phyloP scores from a whole-genome alignment of 2,329 filamentous ascomycete species.

The Blastomyces emzantsi region DNA sequence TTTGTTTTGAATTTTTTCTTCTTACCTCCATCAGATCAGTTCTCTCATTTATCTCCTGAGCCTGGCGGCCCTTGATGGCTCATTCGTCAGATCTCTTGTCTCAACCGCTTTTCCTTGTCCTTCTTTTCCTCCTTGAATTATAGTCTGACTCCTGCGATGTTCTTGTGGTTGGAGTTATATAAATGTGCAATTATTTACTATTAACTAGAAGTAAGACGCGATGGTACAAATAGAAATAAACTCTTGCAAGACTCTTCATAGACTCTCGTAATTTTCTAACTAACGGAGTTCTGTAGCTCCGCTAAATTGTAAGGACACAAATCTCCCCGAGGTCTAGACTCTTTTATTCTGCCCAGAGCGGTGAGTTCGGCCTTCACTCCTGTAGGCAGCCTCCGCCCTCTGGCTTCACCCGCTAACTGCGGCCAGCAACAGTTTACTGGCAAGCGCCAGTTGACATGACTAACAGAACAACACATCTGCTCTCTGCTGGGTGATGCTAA shows the following conservation, averaged over 20 bases:
- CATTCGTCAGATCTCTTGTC: neutral
- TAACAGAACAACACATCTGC: neutral
- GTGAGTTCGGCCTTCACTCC: neutral
- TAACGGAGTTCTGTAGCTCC: no score
- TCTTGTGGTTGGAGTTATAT: neutral
- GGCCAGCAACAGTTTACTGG: neutral
- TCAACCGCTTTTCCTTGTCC: neutral
- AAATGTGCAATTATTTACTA: neutral
- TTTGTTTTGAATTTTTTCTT: neutral
- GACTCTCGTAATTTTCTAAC: no score
- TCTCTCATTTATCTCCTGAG: neutral
- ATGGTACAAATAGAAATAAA: neutral
- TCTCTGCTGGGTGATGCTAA: neutral
- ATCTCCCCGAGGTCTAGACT: neutral
- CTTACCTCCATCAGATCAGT: neutral
- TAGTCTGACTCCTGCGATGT: neutral
- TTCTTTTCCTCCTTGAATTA: neutral
- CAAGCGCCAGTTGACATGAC: neutral
- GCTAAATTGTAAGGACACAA: no score
- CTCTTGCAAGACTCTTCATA: neutral
- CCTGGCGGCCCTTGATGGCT: neutral
- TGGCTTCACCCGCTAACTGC: neutral
- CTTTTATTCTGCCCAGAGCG: slow-evolving; percentile 3
- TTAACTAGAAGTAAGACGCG: no score
- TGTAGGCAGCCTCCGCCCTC: neutral